These are phyloP conservation scores for Calonectria naviculata DNA, from an alignment of 2,329 filamentous ascomycete species.

Conservation along the genomic window DNA sequence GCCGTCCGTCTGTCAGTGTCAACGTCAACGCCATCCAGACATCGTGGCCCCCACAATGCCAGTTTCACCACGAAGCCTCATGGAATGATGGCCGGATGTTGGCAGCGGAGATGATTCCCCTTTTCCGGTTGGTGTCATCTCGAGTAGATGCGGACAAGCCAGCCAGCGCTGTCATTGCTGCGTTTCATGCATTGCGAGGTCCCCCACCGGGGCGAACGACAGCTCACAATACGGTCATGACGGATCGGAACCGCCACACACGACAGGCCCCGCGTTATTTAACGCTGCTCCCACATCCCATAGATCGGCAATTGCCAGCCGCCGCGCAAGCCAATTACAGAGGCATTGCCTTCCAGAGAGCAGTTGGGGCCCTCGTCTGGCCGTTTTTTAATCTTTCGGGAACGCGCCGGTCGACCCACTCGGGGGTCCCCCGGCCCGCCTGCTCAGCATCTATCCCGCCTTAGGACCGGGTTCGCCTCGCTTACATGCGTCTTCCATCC, in stretches of 20 bases:
- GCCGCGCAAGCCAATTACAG: background rate
- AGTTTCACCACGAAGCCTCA: background rate
- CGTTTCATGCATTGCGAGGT: background rate
- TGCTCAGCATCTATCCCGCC: background rate
- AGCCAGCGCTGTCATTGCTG: background rate
- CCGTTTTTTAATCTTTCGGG: background rate
- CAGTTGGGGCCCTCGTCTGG: background rate
- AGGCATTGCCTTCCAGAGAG: background rate
- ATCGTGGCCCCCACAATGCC: background rate
- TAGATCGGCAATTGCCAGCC: too few relatives aligned
- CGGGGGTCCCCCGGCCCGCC: background rate
- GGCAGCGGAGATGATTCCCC: background rate
- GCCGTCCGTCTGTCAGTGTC: background rate
- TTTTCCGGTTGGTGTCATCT: background rate
- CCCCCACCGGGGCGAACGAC: background rate
- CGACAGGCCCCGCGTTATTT: background rate
- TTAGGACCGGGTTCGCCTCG: background rate
- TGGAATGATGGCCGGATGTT: background rate
- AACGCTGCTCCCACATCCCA: background rate
- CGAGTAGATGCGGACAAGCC: background rate
- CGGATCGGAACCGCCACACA: background rate
- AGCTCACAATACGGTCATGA: background rate
- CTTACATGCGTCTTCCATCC: background rate
- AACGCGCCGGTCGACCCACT: background rate
- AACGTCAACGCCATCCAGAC: background rate